Percentiles rank a stretch among this genome's conserved stretches.
phyloP scores from a whole-genome alignment of 1,139 yeast genomes.

The Maudiozyma humilis region DNA sequence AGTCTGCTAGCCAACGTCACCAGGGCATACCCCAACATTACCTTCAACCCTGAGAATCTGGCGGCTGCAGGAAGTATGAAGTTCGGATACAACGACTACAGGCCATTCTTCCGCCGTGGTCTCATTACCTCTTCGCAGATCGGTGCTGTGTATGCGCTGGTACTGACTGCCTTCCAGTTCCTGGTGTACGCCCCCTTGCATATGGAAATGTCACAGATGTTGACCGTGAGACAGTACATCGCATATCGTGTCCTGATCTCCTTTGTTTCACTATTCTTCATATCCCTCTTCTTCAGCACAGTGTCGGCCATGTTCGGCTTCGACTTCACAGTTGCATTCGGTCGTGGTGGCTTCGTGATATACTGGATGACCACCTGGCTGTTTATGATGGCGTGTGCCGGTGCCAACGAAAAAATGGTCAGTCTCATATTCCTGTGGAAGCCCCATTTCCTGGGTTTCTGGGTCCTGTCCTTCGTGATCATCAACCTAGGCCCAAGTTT shows the following conservation, averaged over 20 bases:
- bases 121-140: slow-evolving; percentile 60
- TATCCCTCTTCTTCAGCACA: slow-evolving; percentile 47
- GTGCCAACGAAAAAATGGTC: slow-evolving; percentile 53
- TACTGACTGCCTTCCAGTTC: slow-evolving; percentile 55
- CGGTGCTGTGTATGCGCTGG: slow-evolving; percentile 66
- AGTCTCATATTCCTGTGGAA: slow-evolving; percentile 37
- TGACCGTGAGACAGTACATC: slow-evolving; percentile 41
- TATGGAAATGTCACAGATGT: slow-evolving; percentile 37
- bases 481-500: slow-evolving; percentile 54
- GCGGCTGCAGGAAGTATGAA: slow-evolving; percentile 19
- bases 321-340: slow-evolving; percentile 45
- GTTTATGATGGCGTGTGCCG: slow-evolving; percentile 53
- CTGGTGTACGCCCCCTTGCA: slow-evolving; percentile 51
- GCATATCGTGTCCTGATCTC: slow-evolving; percentile 43
- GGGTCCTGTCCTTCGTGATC: slow-evolving; percentile 53
- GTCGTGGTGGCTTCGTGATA: slow-evolving; percentile 52
- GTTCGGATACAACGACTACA: slow-evolving; percentile 39
- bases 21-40: slow-evolving; percentile 9
- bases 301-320: slow-evolving; percentile 53
- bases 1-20: slow-evolving; percentile 17
- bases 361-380: slow-evolving; percentile 55
- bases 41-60: slow-evolving; percentile 8
- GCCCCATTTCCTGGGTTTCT: slow-evolving; percentile 48
- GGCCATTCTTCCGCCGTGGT: slow-evolving; percentile 44
- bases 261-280: slow-evolving; percentile 41